Evolutionary conservation across 75 land plant species (phyloP).

Genomic region (Pseudotsuga menziesii): DNA sequence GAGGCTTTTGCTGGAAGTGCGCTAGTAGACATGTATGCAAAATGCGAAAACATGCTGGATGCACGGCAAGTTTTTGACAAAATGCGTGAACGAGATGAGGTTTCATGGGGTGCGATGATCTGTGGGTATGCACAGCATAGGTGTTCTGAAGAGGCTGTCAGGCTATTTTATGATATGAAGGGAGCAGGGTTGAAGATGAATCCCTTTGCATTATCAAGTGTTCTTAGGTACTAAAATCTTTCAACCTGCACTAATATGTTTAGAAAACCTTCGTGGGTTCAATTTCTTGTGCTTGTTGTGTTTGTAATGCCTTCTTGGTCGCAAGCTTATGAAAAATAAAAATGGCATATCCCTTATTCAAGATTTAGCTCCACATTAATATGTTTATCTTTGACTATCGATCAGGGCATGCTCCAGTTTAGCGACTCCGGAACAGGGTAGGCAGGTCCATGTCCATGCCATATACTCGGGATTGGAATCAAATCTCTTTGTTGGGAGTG

Average conservation of each 20-base stretch:
- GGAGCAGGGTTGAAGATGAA: slow-evolving; percentile 12
- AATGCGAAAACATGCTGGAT: slow-evolving; percentile 19
- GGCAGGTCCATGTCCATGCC: slow-evolving; percentile 1
- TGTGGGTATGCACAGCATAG: slow-evolving; percentile 31
- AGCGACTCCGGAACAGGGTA: neutral
- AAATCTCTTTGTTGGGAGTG: slow-evolving; percentile 1
- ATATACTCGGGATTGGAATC: slow-evolving; percentile 1
- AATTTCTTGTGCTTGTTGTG: slow-evolving; percentile 17
- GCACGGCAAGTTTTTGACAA: slow-evolving; percentile 26
- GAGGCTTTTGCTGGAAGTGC: slow-evolving; percentile 28
- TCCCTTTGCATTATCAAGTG: slow-evolving; percentile 1
- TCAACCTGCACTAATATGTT: slow-evolving; percentile 15
- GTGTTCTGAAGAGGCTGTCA: slow-evolving; percentile 15
- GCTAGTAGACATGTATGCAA: slow-evolving; percentile 31
- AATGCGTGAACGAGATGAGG: slow-evolving; percentile 24
- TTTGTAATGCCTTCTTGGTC: slow-evolving; percentile 21
- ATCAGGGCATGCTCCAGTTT: neutral
- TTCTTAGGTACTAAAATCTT: slow-evolving; percentile 13
- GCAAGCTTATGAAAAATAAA: slow-evolving; percentile 23
- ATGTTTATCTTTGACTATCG: neutral
- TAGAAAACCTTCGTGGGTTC: slow-evolving; percentile 26
- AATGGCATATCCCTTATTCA: slow-evolving; percentile 9
- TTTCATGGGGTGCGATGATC: slow-evolving; percentile 38
- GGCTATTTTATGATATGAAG: slow-evolving; percentile 19
- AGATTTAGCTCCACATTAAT: slow-evolving; percentile 16